Base-by-base conservation (phyloP, 108 stramenopile genomes). In the Conticribra weissflogii region DNA sequence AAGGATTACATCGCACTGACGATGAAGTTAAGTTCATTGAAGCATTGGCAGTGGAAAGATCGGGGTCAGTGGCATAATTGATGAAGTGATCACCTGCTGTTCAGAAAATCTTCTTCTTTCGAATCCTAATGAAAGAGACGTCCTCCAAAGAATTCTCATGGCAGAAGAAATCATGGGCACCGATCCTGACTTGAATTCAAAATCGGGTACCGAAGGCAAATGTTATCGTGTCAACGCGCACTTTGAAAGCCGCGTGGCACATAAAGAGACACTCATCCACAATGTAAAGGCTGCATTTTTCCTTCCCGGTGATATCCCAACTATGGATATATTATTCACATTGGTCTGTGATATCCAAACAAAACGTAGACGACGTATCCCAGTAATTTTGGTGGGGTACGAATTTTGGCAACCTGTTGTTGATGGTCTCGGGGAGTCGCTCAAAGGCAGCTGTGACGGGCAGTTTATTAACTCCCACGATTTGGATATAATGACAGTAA, bases 311-410 rank as follows among this genome's bases (percentile, higher is more conserved):
- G 72, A 74, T 33, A 33, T 74, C 15, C 66, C 72, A 3, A 54
- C 63, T 3, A 28, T 74, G 56, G 47, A 74, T 36, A 41, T 74
- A 23, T 29, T 74, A 15, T 74, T 74, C 41, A 55, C 72, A 48
- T 58, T 74, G 45, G 72, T 74, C 15, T 74, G 72, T 33, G 72
- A 74, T 32, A 74, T 74, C 45, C 72, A 74, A 32, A 74, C 72
- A n/a, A 30, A 47, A 17, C 44, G 72, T 51, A 51, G 72, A 47
- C 1, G n/a, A 25, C 57, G 65, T 19, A 59, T 74, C 12, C 72
- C 64, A 58, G 49, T 74, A 25, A 66, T 52, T 59, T 52, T 74
- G 23, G 65, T 74, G 17, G 72, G 72, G 24, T 22, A 12, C 2
- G 46, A 74, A 32, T 74, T 66, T 61, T 74, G 72, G 72, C 65